These are phyloP conservation scores for Boletus rubescentipes DNA, from an alignment of 768 basidiomycete genomes.

Conservation along the genomic window DNA sequence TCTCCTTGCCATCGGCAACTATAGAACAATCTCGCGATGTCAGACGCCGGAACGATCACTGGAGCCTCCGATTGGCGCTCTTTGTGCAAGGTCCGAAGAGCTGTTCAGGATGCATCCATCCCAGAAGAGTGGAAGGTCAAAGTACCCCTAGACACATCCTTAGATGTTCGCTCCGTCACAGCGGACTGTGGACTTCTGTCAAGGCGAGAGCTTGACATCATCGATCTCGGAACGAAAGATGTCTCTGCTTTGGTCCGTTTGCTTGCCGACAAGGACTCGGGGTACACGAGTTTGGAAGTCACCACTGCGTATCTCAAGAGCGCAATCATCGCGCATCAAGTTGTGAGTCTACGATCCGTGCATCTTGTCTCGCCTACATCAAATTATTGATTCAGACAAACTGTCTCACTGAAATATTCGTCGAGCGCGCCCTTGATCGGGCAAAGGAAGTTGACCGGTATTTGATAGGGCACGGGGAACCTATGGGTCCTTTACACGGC, in stretches of 20 bases:
- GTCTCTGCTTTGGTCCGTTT: slow-evolving; percentile 20
- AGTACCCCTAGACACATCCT: slow-evolving; percentile 13
- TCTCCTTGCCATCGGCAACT: background rate
- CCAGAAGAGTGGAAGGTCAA: slow-evolving; percentile 23
- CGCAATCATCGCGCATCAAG: slow-evolving; percentile 27
- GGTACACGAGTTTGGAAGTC: slow-evolving; percentile 28
- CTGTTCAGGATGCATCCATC: slow-evolving; percentile 23
- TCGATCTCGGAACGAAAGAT: slow-evolving; percentile 27
- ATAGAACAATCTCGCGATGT: slow-evolving; percentile 4
- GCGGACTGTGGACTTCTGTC: slow-evolving; percentile 25
- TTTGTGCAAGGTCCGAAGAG: slow-evolving; percentile 19
- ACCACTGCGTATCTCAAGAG: slow-evolving; percentile 32
- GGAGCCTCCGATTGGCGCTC: slow-evolving; percentile 20
- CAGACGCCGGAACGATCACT: background rate
- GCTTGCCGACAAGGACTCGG: slow-evolving; percentile 20
- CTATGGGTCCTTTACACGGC: slow-evolving; percentile 48
- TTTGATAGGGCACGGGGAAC: slow-evolving; percentile 16
- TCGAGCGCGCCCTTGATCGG: slow-evolving; percentile 26
- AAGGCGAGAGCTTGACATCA: slow-evolving; percentile 18
- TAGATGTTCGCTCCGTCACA: slow-evolving; percentile 23
- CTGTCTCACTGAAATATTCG: slow-evolving; percentile 29
- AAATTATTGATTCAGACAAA: slow-evolving; percentile 18
- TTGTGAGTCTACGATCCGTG: slow-evolving; percentile 12
- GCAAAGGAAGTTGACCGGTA: slow-evolving; percentile 28
- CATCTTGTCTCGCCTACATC: background rate